A percentile compares a stretch with the other conserved stretches of the same genome.
phyloP scores from a whole-genome alignment of 148 eudicot species.

The Oxyria digyna region DNA sequence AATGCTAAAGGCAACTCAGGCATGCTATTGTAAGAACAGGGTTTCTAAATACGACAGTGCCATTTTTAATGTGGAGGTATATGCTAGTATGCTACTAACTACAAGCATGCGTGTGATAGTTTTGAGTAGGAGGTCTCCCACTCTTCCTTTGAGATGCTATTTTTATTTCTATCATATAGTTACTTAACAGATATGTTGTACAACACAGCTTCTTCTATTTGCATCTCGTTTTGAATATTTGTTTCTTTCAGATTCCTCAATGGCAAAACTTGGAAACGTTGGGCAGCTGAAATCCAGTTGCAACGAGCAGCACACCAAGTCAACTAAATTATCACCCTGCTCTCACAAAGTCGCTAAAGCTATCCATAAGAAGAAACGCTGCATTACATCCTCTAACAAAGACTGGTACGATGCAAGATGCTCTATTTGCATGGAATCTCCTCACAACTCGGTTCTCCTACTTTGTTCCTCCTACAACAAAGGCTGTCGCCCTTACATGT shows the following conservation, averaged over 20 bases:
- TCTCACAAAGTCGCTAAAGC: slow-evolving; percentile 35
- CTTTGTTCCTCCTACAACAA: slow-evolving; percentile 44
- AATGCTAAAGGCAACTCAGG: not conserved
- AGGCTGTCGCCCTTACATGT: slow-evolving; percentile 63
- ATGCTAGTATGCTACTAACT: not conserved
- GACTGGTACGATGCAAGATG: slow-evolving; percentile 45
- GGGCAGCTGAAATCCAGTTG: slow-evolving; percentile 24
- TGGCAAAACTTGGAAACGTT: slow-evolving; percentile 52
- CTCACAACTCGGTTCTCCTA: slow-evolving; percentile 52
- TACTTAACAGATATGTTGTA: not conserved
- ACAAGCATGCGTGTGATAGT: not conserved
- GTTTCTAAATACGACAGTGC: not conserved
- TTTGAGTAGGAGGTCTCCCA: not conserved
- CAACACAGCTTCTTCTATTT: not conserved
- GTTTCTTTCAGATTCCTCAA: slow-evolving; percentile 23
- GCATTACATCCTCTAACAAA: slow-evolving; percentile 24
- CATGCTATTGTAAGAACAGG: not conserved
- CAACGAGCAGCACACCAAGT: slow-evolving; percentile 15
- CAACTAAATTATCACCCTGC: slow-evolving; percentile 20
- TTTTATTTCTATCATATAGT: not conserved
- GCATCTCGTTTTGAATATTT: not conserved
- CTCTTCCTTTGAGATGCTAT: not conserved
- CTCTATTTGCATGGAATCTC: slow-evolving; percentile 47
- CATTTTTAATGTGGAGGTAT: not conserved
- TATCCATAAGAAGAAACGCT: slow-evolving; percentile 20